A percentile compares a stretch with the other conserved stretches of the same genome.
These are phyloP conservation scores for Myxozyma geophila DNA, from an alignment of 805 yeast genomes.

Conservation along the genomic window DNA sequence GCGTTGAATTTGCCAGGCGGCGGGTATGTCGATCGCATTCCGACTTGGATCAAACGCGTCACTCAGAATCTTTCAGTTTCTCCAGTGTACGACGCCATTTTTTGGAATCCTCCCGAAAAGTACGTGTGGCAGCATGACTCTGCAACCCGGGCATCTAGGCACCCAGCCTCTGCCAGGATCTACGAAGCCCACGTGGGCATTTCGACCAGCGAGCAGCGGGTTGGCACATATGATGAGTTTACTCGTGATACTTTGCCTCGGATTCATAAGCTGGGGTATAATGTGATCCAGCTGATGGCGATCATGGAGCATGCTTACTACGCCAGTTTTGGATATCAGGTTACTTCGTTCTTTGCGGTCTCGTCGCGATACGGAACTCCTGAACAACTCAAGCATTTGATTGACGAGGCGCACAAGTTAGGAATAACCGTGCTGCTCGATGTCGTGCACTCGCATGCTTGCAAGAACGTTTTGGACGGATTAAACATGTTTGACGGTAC, in stretches of 20 bases:
- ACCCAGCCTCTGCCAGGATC: slow-evolving; percentile 62
- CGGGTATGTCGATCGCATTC: slow-evolving; percentile 74
- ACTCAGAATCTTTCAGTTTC: slow-evolving; percentile 59
- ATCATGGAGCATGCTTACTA: slow-evolving; percentile 98
- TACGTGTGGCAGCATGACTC: slow-evolving; percentile 62
- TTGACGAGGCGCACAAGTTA: slow-evolving; percentile 87
- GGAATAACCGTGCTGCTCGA: slow-evolving; percentile 88
- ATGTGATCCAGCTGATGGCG: slow-evolving; percentile 95
- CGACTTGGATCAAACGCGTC: slow-evolving; percentile 88
- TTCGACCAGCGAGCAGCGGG: slow-evolving; percentile 83
- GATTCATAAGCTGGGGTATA: slow-evolving; percentile 83
- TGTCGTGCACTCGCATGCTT: slow-evolving; percentile 94
- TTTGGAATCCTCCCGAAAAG: slow-evolving; percentile 79
- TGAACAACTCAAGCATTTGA: slow-evolving; percentile 86
- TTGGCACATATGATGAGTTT: slow-evolving; percentile 86
- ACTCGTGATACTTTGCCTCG: slow-evolving; percentile 80
- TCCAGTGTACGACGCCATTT: slow-evolving; percentile 76
- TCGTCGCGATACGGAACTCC: slow-evolving; percentile 94
- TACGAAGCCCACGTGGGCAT: slow-evolving; percentile 96
- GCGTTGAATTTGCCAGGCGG: slow-evolving; percentile 69
- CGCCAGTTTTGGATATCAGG: slow-evolving; percentile 97
- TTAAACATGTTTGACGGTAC: slow-evolving; percentile 92
- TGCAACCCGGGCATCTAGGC: slow-evolving; percentile 45
- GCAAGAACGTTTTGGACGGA: slow-evolving; percentile 93
- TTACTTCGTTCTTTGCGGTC: slow-evolving; percentile 87